A percentile compares a stretch with the other conserved stretches of the same genome.
These are phyloP conservation scores for Ambrosia trifida DNA, from an alignment of 129 eudicot species.

Conservation along the genomic window DNA sequence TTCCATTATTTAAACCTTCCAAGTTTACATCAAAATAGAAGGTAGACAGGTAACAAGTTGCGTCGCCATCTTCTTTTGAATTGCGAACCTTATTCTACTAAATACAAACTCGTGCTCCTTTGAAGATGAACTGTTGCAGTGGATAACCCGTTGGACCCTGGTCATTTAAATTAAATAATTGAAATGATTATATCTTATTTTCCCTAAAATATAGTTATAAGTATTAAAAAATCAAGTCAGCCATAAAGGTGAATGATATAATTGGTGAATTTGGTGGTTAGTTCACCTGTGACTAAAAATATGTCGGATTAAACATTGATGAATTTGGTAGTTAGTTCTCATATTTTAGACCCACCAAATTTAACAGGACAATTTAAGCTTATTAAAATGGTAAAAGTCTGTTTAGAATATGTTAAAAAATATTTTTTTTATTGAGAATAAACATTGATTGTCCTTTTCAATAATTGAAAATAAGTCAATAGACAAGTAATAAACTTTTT, in stretches of 20 bases:
- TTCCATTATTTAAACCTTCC: not conserved
- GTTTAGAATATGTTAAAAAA: not conserved
- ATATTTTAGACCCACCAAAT: constrained; percentile 5
- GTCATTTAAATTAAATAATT: too few species aligned
- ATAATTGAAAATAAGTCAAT: not conserved
- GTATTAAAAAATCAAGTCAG: too few species aligned
- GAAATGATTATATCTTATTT: too few species aligned
- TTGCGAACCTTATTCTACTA: too few species aligned
- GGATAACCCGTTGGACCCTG: too few species aligned
- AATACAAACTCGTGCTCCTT: too few species aligned
- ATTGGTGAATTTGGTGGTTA: constrained; percentile 27
- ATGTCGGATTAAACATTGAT: not conserved
- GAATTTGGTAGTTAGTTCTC: constrained; percentile 11
- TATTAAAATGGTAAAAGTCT: not conserved
- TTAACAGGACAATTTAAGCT: not conserved
- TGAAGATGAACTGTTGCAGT: too few species aligned
- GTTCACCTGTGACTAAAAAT: constrained; percentile 23
- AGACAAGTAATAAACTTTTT: not conserved
- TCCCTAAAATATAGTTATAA: too few species aligned
- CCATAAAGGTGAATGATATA: constrained; percentile 17
- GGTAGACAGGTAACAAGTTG: too few species aligned
- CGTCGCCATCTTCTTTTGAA: too few species aligned
- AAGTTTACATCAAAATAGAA: too few species aligned
- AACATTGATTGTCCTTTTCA: not conserved
- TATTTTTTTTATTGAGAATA: not conserved